Base-by-base conservation (phyloP, 1,284 basidiomycete species). In the Mycosarcoma maydis region DNA sequence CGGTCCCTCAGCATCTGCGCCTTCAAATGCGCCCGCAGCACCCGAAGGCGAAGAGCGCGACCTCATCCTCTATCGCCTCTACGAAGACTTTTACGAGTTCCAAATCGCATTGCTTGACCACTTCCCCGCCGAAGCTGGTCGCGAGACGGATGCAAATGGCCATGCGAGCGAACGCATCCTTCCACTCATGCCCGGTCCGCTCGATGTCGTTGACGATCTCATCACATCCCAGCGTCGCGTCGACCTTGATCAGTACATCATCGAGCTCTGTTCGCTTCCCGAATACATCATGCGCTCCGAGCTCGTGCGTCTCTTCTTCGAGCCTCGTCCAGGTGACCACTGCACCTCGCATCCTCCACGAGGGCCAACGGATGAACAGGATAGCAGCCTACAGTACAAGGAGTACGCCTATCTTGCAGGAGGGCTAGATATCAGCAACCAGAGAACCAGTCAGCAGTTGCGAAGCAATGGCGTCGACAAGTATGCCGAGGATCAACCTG, bases 71-170 rank as follows among this genome's bases (percentile, higher is more conserved):
- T 98, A 96, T 84, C 88, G 96, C 46, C 88, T 92, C 16, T 99
- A 99, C 85, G 92, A 96, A 78, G 94, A 99, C 82, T 99, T 99
- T 83, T 96, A 95, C 84, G 92, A 95, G 76, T 98, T 98, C 82
- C 96, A 99, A 80, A 90, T 96, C 51, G 86, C 87, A 9, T 87
- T 99, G 32, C 47, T 62, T 27, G 60, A 72, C 41, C 70, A 68
- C 24, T 64, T 64, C 52, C 62, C 70, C 1, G 30, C 60, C 20
- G 70, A 64, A 29, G 64, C 53, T 8, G 62, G 72, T 36, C 56
- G 65, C 30, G 68, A 71, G 61, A 64, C 64, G 6, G 67, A 64
- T 24, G 76, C 81, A 1, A 83, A 83, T 17, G 83, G 83, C 27
- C 77, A 81, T 29, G 76, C 81, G 27, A 83, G 83, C 16, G 85